Evolutionary conservation across 208 protist genomes (phyloP).

Genomic region (Acanthamoeba sp.): DNA sequence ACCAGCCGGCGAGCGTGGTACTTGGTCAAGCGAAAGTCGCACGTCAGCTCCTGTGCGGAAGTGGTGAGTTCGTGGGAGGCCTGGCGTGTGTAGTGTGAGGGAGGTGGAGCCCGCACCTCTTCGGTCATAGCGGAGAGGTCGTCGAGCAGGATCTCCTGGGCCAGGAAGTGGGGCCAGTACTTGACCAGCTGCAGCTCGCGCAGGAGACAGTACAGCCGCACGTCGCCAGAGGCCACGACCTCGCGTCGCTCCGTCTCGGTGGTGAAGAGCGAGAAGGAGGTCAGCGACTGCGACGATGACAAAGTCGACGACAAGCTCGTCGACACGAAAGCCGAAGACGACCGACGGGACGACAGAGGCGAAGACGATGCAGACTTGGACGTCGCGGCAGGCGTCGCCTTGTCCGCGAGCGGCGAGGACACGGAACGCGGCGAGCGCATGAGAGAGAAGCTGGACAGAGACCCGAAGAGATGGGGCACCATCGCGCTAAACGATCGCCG

Average conservation of each 20-base stretch:
- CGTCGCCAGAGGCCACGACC: background rate
- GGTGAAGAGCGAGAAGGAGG: background rate
- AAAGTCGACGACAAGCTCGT: background rate
- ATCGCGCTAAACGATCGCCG: too few species aligned
- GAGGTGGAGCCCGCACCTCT: background rate
- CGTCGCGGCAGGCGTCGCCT: too few species aligned
- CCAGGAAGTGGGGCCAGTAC: conserved; percentile 26
- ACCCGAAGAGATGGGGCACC: too few species aligned
- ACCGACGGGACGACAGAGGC: too few species aligned
- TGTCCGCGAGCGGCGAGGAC: too few species aligned
- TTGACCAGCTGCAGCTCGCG: conserved; percentile 9
- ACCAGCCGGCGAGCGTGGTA: background rate
- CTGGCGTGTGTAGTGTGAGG: background rate
- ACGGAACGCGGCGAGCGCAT: too few species aligned
- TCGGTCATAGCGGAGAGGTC: background rate
- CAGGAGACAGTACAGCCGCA: conserved; percentile 1
- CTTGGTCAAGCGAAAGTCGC: conserved; percentile 9
- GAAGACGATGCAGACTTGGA: too few species aligned
- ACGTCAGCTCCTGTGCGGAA: background rate
- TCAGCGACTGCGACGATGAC: background rate
- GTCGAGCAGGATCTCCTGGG: background rate
- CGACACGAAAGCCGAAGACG: too few species aligned
- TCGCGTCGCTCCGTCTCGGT: background rate
- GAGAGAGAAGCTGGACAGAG: too few species aligned
- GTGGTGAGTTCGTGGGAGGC: too few species aligned